Evolutionary conservation across 225 moss, liverwort and hornwort species (phyloP).

Genomic region (Takakia lepidozioides): DNA sequence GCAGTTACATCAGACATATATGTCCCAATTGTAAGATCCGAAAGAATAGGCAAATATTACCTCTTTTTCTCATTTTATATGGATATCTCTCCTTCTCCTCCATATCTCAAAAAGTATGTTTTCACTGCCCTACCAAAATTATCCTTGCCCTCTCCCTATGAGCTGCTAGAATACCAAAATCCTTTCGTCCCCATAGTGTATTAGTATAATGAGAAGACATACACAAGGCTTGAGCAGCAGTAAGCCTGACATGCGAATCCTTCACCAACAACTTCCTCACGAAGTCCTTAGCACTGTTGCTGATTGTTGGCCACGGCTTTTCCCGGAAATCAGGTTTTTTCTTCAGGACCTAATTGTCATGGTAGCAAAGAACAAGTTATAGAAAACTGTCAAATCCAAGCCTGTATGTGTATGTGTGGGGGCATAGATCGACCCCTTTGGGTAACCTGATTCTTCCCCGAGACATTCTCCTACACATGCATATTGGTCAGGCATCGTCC

Average conservation of each 20-base stretch:
- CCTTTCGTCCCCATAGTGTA: no score
- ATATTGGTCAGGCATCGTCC: no score
- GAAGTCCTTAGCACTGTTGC: slow-evolving; percentile 41
- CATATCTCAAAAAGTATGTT: no score
- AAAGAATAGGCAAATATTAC: no score
- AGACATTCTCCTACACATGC: background rate
- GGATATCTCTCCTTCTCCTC: no score
- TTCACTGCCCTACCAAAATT: no score
- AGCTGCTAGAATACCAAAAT: no score
- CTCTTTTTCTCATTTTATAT: background rate
- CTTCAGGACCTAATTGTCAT: slow-evolving; percentile 25
- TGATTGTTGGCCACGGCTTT: slow-evolving; percentile 43
- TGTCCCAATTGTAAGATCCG: no score
- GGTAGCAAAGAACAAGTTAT: no score
- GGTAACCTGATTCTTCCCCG: no score
- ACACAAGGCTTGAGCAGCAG: slow-evolving; percentile 47
- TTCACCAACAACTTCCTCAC: slow-evolving; percentile 46
- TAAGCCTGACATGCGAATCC: slow-evolving; percentile 34
- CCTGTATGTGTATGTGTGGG: background rate
- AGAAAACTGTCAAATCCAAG: background rate
- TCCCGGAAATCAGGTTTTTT: slow-evolving; percentile 41
- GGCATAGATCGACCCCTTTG: background rate
- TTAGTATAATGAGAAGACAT: slow-evolving; percentile 3
- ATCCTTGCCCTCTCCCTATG: no score
- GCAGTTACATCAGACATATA: no score